Conservation (phyloP, 805 yeast genomes). For the Suhomyces canberraensis region DNA sequence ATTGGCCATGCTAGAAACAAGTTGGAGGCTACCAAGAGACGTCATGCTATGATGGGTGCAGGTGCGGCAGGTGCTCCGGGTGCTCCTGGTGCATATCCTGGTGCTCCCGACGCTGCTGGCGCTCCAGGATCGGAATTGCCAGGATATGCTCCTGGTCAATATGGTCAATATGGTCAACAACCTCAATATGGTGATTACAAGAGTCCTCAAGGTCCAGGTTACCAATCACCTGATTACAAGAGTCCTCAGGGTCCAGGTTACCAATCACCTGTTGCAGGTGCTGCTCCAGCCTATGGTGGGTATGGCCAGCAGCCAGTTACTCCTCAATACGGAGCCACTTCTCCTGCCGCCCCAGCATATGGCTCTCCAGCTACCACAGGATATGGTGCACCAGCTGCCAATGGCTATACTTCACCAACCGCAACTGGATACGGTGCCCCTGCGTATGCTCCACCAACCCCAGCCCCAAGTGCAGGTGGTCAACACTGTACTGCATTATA, state of each 20-base stretch:
- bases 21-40: constrained; percentile 76
- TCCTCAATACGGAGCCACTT: constrained; percentile 14
- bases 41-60: constrained; percentile 50
- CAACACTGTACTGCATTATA: constrained; percentile 85
- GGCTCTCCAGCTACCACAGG: constrained; percentile 13
- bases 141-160: constrained; percentile 10
- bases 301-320: constrained; percentile 13
- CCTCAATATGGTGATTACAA: constrained; percentile 23
- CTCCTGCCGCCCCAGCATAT: constrained; percentile 10
- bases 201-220: constrained; percentile 13
- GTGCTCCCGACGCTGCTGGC: constrained; percentile 27
- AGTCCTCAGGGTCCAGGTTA: constrained; percentile 2
- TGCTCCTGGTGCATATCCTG: constrained; percentile 16
- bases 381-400: constrained; percentile 10
- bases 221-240: constrained; percentile 5
- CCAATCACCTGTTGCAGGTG: constrained; percentile 1
- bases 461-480: constrained; percentile 32
- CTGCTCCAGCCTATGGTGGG: constrained; percentile 12
- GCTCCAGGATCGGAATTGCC: constrained; percentile 17
- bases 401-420: constrained; percentile 27
- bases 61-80: constrained; percentile 19
- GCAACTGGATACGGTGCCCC: constrained; percentile 9
- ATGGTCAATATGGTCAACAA: constrained; percentile 18
- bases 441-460: constrained; percentile 22
- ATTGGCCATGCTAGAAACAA: constrained; percentile 84